These are phyloP conservation scores for Candida fluviatilis DNA, from an alignment of 805 yeast species.

Conservation along the genomic window DNA sequence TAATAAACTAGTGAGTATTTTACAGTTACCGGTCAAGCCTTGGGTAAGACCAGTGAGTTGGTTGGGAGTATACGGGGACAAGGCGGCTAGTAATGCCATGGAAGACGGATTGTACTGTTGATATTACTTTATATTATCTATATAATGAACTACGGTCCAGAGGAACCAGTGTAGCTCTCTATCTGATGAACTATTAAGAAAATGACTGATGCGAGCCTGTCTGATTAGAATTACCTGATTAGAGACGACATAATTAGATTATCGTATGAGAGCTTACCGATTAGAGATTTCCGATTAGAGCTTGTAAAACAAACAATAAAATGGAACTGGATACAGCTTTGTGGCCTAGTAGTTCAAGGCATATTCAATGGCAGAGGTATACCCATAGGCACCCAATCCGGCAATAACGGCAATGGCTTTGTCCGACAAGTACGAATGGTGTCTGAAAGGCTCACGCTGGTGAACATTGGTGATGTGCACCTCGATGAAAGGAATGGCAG, in stretches of 20 bases:
- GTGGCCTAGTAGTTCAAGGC: slow-evolving; percentile 30
- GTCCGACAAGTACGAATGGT: slow-evolving; percentile 45
- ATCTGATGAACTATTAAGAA: too few species aligned
- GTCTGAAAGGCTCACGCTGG: slow-evolving; percentile 49
- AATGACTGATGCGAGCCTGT: too few species aligned
- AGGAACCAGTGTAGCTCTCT: too few species aligned
- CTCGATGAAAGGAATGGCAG: slow-evolving; percentile 47
- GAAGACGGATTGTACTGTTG: slow-evolving; percentile 76
- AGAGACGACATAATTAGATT: too few species aligned
- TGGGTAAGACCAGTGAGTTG: slow-evolving; percentile 72
- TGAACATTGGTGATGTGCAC: slow-evolving; percentile 50
- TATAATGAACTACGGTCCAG: too few species aligned
- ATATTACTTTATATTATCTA: too few species aligned
- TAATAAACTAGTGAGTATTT: slow-evolving; percentile 22
- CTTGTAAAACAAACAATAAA: too few species aligned
- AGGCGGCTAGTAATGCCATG: slow-evolving; percentile 58
- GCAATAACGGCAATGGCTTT: slow-evolving; percentile 44
- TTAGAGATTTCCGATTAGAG: too few species aligned
- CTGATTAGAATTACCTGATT: too few species aligned
- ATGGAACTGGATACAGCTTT: neutral
- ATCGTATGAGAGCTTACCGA: too few species aligned
- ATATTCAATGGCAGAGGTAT: slow-evolving; percentile 37
- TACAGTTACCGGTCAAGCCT: slow-evolving; percentile 11
- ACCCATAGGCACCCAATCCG: slow-evolving; percentile 41
- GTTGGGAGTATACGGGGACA: slow-evolving; percentile 80